Evolutionary conservation across 768 basidiomycete species (phyloP), one percentile per base, ranked within the genome.

Genomic region (Tylopilus felleus): DNA sequence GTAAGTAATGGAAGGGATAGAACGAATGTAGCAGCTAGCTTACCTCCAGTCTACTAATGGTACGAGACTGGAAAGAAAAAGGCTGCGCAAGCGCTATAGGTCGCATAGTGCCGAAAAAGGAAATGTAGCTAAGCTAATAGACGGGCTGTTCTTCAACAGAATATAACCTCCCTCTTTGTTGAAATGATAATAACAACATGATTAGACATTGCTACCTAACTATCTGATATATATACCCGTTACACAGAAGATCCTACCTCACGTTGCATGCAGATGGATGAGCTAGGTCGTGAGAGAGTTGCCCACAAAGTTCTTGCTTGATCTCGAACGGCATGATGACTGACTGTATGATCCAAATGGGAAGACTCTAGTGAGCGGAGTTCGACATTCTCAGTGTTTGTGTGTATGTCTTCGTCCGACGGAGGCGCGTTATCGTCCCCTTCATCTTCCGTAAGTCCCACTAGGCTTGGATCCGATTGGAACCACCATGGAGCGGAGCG

Each of bases 401-500:
- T 35, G 16, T 12, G 29, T 45, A 46, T 4, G 33, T 10, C 4
- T n/a, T 44, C 27, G 56, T n/a, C 21, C 29, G 1, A 29, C 5
- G 21, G 23, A 23, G 13, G 31, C 14, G 5, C 19, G 12, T 33
- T 3, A 10, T 10, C 2, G 1, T 27, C 19, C 8, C 4, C 28
- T 25, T 51, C 42, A 8, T 50, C 44, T 14, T 49, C 49, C 1
- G 55, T 2, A 16, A 38, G 14, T 8, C 38, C 38, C n/a, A 4
- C 8, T 27, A 47, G 51, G 1, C 16, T 2, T 17, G 61, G 57
- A 23, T 67, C 59, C 1, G 63, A n/a, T 41, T 61, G 52, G 48
- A 69, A 68, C 68, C 68, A 70, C 64, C 66, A 70, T 10, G 49
- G 40, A 3, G 42, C 39, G 39, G 10, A 22, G 5, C 39, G 21